Conservation (phyloP, 2,329 filamentous ascomycete genomes). For the Verticillium nubilum region DNA sequence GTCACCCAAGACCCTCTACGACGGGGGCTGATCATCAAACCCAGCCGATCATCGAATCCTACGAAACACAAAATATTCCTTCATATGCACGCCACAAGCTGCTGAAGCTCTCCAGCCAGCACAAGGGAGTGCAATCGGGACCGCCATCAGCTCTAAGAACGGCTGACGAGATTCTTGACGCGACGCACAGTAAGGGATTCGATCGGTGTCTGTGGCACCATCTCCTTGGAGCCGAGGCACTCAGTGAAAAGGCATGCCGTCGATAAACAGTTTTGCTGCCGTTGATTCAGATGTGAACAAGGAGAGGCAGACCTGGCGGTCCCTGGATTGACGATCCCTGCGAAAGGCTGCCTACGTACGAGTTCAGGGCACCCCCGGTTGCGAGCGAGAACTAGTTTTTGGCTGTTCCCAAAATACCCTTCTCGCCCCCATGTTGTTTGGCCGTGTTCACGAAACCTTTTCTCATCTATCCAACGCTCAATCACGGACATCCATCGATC, state of each 20-base stretch:
- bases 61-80: neutral
- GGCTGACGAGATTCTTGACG: neutral
- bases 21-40: neutral
- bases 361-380: neutral
- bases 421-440: neutral
- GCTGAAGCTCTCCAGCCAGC: neutral
- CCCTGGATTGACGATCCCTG: neutral
- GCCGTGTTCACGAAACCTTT: neutral
- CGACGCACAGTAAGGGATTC: neutral
- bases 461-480: neutral
- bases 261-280: too few species aligned
- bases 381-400: neutral
- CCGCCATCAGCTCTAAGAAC: neutral
- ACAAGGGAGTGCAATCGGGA: neutral
- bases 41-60: neutral
- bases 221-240: too few species aligned
- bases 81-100: neutral
- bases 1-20: neutral
- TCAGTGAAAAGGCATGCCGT: too few species aligned
- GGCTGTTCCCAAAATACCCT: neutral
- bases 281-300: neutral
- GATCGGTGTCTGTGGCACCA: neutral
- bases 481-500: neutral
- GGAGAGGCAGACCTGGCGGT: neutral
- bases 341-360: neutral